Evolutionary conservation across 352 stramenopile species (phyloP).

Genomic region (Phytophthora sp.): DNA sequence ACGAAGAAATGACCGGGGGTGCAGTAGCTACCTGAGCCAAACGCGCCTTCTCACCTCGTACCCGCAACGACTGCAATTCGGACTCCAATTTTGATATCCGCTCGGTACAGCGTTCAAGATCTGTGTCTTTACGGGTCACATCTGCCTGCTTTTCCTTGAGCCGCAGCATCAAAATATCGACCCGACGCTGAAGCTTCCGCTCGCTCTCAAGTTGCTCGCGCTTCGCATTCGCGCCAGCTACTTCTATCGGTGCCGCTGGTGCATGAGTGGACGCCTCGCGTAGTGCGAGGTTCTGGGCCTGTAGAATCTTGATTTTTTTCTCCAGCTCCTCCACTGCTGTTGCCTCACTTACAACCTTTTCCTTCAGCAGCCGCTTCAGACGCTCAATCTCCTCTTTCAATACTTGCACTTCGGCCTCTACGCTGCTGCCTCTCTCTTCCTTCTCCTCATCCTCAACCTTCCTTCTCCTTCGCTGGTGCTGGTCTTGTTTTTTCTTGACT

Average conservation of each 20-base stretch:
- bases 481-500: slow-evolving; percentile 43
- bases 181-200: slow-evolving; percentile 72
- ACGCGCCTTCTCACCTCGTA: slow-evolving; percentile 30
- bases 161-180: slow-evolving; percentile 65
- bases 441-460: slow-evolving; percentile 29
- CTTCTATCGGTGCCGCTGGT: not conserved
- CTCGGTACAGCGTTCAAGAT: slow-evolving; percentile 48
- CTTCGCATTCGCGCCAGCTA: slow-evolving; percentile 17
- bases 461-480: slow-evolving; percentile 25
- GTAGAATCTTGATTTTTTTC: slow-evolving; percentile 71
- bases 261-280: slow-evolving; percentile 42
- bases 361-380: slow-evolving; percentile 61
- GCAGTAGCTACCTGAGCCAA: slow-evolving; percentile 6
- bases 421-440: slow-evolving; percentile 24
- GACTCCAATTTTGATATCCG: slow-evolving; percentile 43
- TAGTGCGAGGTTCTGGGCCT: slow-evolving; percentile 86
- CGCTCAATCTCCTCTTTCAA: slow-evolving; percentile 59
- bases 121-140: slow-evolving; percentile 44
- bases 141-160: slow-evolving; percentile 78
- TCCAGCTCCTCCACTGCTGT: slow-evolving; percentile 61
- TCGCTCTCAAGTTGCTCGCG: slow-evolving; percentile 62
- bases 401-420: slow-evolving; percentile 18
- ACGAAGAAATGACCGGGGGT: not conserved
- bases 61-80: slow-evolving; percentile 37
- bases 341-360: slow-evolving; percentile 56